These are phyloP conservation scores for Bryoerythrophyllum caledonicum DNA, from an alignment of 225 moss, liverwort and hornwort species.

Conservation along the genomic window DNA sequence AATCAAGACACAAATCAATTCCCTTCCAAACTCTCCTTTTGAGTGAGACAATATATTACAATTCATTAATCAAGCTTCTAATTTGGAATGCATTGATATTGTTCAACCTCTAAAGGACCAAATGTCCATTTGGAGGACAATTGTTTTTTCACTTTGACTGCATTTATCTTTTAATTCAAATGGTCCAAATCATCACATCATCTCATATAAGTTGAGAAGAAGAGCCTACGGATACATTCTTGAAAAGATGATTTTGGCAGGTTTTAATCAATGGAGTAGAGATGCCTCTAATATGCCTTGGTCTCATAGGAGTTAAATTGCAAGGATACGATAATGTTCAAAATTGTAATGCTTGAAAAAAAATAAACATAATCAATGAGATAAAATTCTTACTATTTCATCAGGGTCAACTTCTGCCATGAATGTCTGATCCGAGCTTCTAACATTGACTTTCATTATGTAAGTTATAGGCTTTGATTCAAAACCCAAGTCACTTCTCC, in stretches of 20 bases:
- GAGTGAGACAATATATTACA: background rate
- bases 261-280: too few relatives aligned
- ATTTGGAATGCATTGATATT: background rate
- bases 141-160: too few relatives aligned
- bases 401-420: conserved; percentile 60
- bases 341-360: background rate
- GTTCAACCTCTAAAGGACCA: background rate
- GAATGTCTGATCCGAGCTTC: conserved; percentile 41
- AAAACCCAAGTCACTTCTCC: background rate
- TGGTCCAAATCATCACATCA: too few relatives aligned
- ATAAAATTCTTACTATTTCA: conserved; percentile 49
- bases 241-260: too few relatives aligned
- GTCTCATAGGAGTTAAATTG: too few relatives aligned
- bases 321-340: conserved; percentile 26
- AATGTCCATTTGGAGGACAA: too few relatives aligned
- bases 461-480: background rate
- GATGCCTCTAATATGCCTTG: too few relatives aligned
- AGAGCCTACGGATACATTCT: too few relatives aligned
- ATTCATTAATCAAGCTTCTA: background rate
- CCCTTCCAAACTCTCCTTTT: background rate
- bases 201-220: too few relatives aligned
- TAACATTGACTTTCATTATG: conserved; percentile 65
- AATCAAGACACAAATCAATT: background rate
- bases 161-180: too few relatives aligned
- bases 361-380: background rate